Conservation (phyloP, 2,329 filamentous ascomycete species). For the Trichoderma citrinoviride region DNA sequence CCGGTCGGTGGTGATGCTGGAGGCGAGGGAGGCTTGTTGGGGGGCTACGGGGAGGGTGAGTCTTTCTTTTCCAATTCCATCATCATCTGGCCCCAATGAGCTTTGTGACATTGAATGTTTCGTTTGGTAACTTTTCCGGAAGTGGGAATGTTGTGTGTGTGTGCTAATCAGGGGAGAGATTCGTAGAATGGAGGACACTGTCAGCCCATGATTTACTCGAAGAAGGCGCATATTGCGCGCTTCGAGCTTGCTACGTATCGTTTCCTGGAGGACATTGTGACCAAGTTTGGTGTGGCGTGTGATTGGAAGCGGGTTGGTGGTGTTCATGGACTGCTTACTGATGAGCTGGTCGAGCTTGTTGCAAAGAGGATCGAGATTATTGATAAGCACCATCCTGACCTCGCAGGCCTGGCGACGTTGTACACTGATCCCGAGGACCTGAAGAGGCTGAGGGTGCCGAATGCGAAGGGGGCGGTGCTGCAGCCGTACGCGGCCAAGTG, state of each 20-base stretch:
- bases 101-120: too few relatives aligned
- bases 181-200: slow-evolving; percentile 68
- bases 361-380: slow-evolving; percentile 51
- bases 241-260: slow-evolving; percentile 72
- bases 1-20: slow-evolving; percentile 65
- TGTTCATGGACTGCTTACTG: slow-evolving; percentile 61
- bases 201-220: slow-evolving; percentile 66
- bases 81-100: too few relatives aligned
- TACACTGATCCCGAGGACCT: slow-evolving; percentile 43
- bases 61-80: too few relatives aligned
- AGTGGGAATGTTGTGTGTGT: not conserved
- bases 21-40: slow-evolving; percentile 77
- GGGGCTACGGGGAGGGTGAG: slow-evolving; percentile 77
- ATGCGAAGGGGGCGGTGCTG: slow-evolving; percentile 61
- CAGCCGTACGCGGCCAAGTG: slow-evolving; percentile 64
- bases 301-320: slow-evolving; percentile 65
- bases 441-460: slow-evolving; percentile 51
- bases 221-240: slow-evolving; percentile 57
- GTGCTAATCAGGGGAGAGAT: not conserved
- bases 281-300: slow-evolving; percentile 59
- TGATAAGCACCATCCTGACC: slow-evolving; percentile 50
- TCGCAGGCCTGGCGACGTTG: slow-evolving; percentile 49
- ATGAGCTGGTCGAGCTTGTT: slow-evolving; percentile 53
- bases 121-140: not conserved
- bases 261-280: slow-evolving; percentile 57